Evolutionary conservation across 768 basidiomycete genomes (phyloP), one percentile per base, ranked within the genome.

Genomic region (Coprinopsis sp.): DNA sequence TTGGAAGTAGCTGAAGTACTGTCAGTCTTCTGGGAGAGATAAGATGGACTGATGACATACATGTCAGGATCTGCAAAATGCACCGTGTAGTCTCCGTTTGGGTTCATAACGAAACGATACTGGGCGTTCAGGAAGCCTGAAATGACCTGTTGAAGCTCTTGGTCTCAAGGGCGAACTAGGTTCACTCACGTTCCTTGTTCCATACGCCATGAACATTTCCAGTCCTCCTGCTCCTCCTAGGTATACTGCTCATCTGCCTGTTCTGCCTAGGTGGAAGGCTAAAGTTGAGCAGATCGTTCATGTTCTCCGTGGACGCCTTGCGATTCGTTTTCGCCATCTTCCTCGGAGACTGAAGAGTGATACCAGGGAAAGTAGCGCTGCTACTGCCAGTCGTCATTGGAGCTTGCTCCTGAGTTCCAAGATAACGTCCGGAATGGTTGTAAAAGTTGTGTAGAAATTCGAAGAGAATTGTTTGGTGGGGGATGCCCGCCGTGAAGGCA

Each of bases 1-100:
- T 72, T 93, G 90, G 64, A 95, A 90, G 70, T 87, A 93, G 58
- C 93, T 96, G 51, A 34, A 44, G 45, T 46, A 33, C 33, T 7
- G 41, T 33, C 13, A 44, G 60, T 40, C 8, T 10, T 8, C 53
- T 45, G 52, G 39, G 41, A 45, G 19, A 37, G 31, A 42, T 4
- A 34, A 28, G 28, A 27, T 14, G 28, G 25, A 23, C 39, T 28
- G 27, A 46, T 41, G 49, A 72, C 89, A 59, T 64, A 88, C 87
- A 98, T 94, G 66, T 99, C 96, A 27, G 96, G 92, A 64, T 97
- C 94, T 33, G 91, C 92, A 61, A 97, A 94, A 64, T 96, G 93
- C 5, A 88, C 94, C 14, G 93, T 91, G 61, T 96, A 94, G 57
- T 77, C 77, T n/a, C 90, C 88, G 31, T 74, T 81, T 2, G 95